A percentile compares a stretch with the other conserved stretches of the same genome.
Evolutionary conservation across 805 yeast genomes (phyloP).

Genomic region (Spathaspora arborariae): DNA sequence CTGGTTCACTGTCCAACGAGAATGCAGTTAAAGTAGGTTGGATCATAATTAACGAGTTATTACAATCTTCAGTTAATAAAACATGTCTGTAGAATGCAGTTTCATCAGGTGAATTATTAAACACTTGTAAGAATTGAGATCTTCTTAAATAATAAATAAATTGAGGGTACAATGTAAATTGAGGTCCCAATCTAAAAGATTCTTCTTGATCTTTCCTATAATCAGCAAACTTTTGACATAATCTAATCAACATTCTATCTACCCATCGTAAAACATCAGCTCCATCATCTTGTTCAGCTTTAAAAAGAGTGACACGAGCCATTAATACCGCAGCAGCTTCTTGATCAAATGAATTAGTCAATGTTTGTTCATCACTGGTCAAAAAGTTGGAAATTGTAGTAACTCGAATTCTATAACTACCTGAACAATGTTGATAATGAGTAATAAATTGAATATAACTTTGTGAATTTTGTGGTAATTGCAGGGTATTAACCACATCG

Average conservation of each 20-base stretch:
- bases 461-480: constrained; percentile 29
- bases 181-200: constrained; percentile 78
- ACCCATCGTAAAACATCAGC: constrained; percentile 94
- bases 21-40: constrained; percentile 94
- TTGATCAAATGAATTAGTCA: constrained; percentile 83
- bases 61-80: constrained; percentile 84
- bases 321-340: constrained; percentile 96
- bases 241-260: constrained; percentile 83
- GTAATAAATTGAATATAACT: constrained; percentile 76
- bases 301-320: constrained; percentile 85
- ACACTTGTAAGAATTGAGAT: constrained; percentile 92
- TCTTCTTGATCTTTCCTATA: constrained; percentile 81
- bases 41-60: constrained; percentile 92
- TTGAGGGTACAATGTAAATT: constrained; percentile 88
- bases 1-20: constrained; percentile 73
- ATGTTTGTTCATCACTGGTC: constrained; percentile 45
- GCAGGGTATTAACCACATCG: constrained; percentile 54
- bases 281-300: constrained; percentile 75
- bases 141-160: constrained; percentile 94
- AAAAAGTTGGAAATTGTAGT: constrained; percentile 71
- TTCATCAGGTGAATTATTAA: constrained; percentile 98
- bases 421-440: constrained; percentile 92
- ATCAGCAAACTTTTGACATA: constrained; percentile 92
- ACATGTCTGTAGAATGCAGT: constrained; percentile 96
- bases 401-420: constrained; percentile 82